Evolutionary conservation across 768 basidiomycete genomes (phyloP).

Genomic region (Suillus americanus): DNA sequence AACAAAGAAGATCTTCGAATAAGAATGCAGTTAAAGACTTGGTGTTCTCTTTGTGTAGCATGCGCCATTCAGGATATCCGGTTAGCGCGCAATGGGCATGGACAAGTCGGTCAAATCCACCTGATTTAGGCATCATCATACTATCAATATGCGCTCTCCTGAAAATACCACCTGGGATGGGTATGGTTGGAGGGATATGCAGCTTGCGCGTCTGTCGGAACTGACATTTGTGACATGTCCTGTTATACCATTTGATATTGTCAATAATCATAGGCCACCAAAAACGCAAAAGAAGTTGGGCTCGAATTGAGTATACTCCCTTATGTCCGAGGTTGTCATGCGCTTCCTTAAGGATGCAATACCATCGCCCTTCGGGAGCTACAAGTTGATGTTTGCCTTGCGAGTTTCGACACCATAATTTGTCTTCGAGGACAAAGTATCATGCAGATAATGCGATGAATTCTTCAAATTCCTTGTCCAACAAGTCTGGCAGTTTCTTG

Average conservation of each 20-base stretch:
- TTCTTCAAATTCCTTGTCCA: no score
- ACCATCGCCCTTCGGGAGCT: fast-evolving
- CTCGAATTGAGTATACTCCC: not conserved
- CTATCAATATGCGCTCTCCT: not conserved
- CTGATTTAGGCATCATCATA: constrained; percentile 3
- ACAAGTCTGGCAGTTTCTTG: fast-evolving
- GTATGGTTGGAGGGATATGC: not conserved
- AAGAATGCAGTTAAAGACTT: constrained; percentile 6
- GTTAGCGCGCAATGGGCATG: not conserved
- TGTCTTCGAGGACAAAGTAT: fast-evolving
- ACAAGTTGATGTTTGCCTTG: not conserved
- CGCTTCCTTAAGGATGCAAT: not conserved
- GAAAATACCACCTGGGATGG: not conserved
- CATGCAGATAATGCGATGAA: fast-evolving
- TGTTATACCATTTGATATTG: not conserved
- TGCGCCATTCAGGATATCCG: constrained; percentile 25
- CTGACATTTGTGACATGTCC: constrained; percentile 1
- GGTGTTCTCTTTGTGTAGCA: constrained; percentile 25
- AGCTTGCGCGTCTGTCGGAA: not conserved
- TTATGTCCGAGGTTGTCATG: constrained; percentile 7
- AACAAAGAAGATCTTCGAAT: constrained; percentile 22
- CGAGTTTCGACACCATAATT: fast-evolving
- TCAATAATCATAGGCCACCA: constrained; percentile 4
- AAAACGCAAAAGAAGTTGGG: fast-evolving
- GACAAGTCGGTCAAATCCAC: constrained; percentile 19